Evolutionary conservation across 2,329 filamentous ascomycete genomes (phyloP), one percentile per base, ranked within the genome.

Genomic region (Rugonectria rugulosa): DNA sequence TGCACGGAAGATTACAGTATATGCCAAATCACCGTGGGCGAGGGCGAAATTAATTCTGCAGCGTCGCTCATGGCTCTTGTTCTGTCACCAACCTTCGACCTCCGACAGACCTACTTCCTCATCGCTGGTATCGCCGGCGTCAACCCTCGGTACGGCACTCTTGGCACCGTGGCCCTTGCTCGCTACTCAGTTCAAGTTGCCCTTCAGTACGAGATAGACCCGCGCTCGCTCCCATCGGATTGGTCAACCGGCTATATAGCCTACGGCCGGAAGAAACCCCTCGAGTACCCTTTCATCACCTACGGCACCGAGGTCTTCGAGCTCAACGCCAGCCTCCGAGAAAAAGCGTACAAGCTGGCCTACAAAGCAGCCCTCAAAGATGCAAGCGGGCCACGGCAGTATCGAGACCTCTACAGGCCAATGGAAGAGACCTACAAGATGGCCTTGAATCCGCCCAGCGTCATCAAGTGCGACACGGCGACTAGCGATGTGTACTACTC

Each of bases 41-140:
- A 88, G 70, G 79, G 81, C 9, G 88, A 91, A 73, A 90, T 92
- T 76, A 93, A 92, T 68, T 88, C 90, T 0, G 90, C 90, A 0
- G 74, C 82, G 6, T 87, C 87, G 0, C 80, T 90, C 57, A 81
- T 81, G 41, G 83, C 89, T 0, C 77, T 92, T 9, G 76, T 83
- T n/a, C 78, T 87, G 12, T 88, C 85, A 0, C 69, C 76, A 2
- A 67, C 75, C 10, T 91, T 92, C 70, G 80, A 92, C 72, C 78
- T 92, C 11, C 79, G 75, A 2, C 72, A 77, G 42, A 88, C 89
- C 1, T 92, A 92, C 74, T 91, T 91, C 72, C 72, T 92, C 53
- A 72, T 90, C 24, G 85, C 81, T 1, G 90, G 89, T 3, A 92
- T 93, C 59, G 89, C 86, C 2, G 89, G 90, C n/a, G 79, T 91